Base-by-base conservation (phyloP, 2,329 filamentous ascomycete species). In the Apiospora phragmitis region DNA sequence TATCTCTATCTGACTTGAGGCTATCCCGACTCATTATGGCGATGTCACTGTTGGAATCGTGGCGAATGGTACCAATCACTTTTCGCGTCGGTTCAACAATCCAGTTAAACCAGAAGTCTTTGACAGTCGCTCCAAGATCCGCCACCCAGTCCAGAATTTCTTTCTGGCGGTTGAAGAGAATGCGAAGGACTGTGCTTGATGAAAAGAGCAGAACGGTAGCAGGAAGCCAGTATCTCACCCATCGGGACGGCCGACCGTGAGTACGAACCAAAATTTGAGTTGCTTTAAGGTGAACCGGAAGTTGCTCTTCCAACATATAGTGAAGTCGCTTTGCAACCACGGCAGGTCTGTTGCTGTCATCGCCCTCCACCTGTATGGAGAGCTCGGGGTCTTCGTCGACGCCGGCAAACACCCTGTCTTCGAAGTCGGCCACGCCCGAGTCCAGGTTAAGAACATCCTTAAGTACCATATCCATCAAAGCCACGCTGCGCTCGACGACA, bases 81-180 rank as follows among this genome's bases (percentile, higher is more conserved):
- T 94, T 95, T 76, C 90, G 90, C 0, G 90, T 86, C 0, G 96
- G 96, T 74, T 97, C 92, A 14, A 99, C 85, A 3, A 99, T 92
- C 96, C 96, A 99, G 80, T 99, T 99, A 72, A 91, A 86, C 93
- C 95, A 98, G 79, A 99, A 99, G 80, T 97, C 95, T 69, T 93
- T 88, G 0, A 91, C 84, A 0, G 96, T 99, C 1, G 85, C 84
- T 9, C 94, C 95, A 35, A 97, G 83, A 73, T 96, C 93, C 45
- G 88, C 85, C 62, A 97, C 85, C 94, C 95, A 98, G 65, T 90
- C 86, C 35, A 93, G 74, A 26, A 99, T 92, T 74, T 95, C 93
- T 26, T 92, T 92, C 76, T 90, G 90, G 68, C 91, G 88, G 77
- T 92, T 93, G 72, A 93, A 86, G 41, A 97, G 81, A 47, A 98